A percentile compares a stretch with the other conserved stretches of the same genome.
phyloP scores from a whole-genome alignment of 805 yeast genomes.

The Zygotorulaspora danielsina region DNA sequence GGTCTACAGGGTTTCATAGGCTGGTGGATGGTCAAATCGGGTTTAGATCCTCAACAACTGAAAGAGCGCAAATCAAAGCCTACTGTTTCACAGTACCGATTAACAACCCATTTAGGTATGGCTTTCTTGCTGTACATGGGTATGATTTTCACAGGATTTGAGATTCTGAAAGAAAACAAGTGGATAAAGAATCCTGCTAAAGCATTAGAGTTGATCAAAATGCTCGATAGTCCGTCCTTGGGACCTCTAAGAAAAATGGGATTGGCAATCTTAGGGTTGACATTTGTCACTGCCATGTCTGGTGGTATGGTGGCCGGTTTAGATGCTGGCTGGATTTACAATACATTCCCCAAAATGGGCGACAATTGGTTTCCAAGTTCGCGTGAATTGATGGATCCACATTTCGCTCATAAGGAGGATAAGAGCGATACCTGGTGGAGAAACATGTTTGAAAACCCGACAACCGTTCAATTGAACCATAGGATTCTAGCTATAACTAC shows the following conservation, averaged over 20 bases:
- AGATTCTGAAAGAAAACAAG: conserved; percentile 68
- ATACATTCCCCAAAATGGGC: conserved; percentile 97
- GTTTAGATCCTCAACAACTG: conserved; percentile 75
- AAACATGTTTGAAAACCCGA: conserved; percentile 89
- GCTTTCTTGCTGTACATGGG: conserved; percentile 86
- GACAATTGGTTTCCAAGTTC: conserved; percentile 68
- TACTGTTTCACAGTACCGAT: conserved; percentile 93
- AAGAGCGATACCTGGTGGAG: conserved; percentile 82
- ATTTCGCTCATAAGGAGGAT: conserved; percentile 63
- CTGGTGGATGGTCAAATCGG: conserved; percentile 99
- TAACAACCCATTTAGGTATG: conserved; percentile 90
- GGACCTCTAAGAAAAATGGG: conserved; percentile 54
- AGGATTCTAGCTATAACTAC: conserved; percentile 80
- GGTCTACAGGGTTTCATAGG: conserved; percentile 96
- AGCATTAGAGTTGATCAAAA: conserved; percentile 51
- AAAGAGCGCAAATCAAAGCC: conserved; percentile 84
- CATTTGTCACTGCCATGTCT: conserved; percentile 89
- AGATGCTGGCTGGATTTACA: conserved; percentile 95
- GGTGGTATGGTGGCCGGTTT: conserved; percentile 98
- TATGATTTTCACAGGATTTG: conserved; percentile 86
- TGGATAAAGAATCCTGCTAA: conserved; percentile 61
- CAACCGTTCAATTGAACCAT: conserved; percentile 91
- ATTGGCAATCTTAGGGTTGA: conserved; percentile 55
- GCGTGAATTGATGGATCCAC: conserved; percentile 73
- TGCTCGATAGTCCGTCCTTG: conserved; percentile 59